Conservation (phyloP, 2,329 filamentous ascomycete genomes). For the Penicillium janthinellum region DNA sequence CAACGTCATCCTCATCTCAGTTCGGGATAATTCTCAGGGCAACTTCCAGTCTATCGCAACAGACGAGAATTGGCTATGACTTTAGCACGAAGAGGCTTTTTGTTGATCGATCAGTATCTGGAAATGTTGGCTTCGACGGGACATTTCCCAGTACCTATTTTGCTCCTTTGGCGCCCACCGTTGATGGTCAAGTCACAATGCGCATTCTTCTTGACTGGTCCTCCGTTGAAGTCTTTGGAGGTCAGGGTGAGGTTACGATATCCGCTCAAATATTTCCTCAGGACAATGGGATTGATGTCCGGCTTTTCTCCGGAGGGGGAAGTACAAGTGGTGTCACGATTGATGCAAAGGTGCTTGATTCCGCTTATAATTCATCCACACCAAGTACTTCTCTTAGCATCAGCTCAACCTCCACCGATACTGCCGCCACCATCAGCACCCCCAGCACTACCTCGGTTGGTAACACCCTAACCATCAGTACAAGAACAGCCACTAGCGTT, state of each 20-base stretch:
- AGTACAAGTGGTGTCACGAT: not conserved
- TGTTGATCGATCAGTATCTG: not conserved
- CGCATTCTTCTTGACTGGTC: conserved; percentile 31
- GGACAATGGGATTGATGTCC: not conserved
- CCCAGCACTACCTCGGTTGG: not conserved
- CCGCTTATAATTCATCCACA: not conserved
- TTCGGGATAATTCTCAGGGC: not conserved
- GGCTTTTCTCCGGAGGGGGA: not conserved
- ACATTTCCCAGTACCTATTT: not conserved
- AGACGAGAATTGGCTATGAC: not conserved
- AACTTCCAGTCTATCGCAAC: not conserved
- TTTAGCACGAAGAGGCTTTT: not conserved
- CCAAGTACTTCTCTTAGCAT: not conserved
- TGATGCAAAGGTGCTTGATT: not conserved
- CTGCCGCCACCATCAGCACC: not conserved
- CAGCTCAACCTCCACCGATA: not conserved
- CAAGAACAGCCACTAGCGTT: not conserved
- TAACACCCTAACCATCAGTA: not conserved
- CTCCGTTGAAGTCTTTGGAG: conserved; percentile 30
- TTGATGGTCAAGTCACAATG: conserved; percentile 21
- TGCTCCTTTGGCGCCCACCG: not conserved
- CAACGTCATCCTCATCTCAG: not conserved
- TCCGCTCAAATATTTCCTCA: conserved; percentile 30
- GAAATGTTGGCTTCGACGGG: not conserved
- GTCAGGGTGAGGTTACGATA: conserved; percentile 24